Evolutionary conservation across 108 stramenopile genomes (phyloP).

Genomic region (Skeletonema marinoi): DNA sequence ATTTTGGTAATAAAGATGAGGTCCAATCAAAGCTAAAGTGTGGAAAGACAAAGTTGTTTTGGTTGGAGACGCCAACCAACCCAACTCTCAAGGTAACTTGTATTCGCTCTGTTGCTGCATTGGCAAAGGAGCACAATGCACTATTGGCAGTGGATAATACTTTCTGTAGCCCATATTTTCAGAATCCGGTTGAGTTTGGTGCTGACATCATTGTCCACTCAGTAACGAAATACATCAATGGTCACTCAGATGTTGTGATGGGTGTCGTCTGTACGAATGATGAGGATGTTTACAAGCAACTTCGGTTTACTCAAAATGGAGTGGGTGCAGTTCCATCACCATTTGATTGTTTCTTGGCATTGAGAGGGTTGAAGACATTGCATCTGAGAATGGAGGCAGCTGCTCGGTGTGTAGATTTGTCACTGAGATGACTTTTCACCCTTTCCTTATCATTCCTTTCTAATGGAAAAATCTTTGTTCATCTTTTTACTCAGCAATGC

Average conservation of each 20-base stretch:
- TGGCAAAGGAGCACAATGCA: slow-evolving; percentile 52
- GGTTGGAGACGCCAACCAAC: slow-evolving; percentile 94
- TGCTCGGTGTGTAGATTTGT: slow-evolving; percentile 49
- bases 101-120: slow-evolving; percentile 61
- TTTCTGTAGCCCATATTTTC: slow-evolving; percentile 91
- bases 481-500: slow-evolving; percentile 64
- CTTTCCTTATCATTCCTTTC: background rate
- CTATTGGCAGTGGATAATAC: slow-evolving; percentile 93
- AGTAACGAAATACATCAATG: slow-evolving; percentile 85
- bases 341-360: slow-evolving; percentile 89
- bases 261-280: slow-evolving; percentile 77
- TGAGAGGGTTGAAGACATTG: slow-evolving; percentile 89
- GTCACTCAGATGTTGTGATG: slow-evolving; percentile 83
- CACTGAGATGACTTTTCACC: background rate
- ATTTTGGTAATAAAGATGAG: slow-evolving; percentile 29
- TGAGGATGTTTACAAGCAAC: slow-evolving; percentile 60
- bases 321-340: slow-evolving; percentile 91
- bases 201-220: slow-evolving; percentile 82
- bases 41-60: slow-evolving; percentile 69
- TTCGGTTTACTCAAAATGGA: slow-evolving; percentile 89
- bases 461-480: background rate
- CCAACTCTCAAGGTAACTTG: slow-evolving; percentile 84
- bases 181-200: slow-evolving; percentile 83
- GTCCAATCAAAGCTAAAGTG: slow-evolving; percentile 24
- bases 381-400: slow-evolving; percentile 88